Base-by-base conservation (phyloP, 2,329 filamentous ascomycete genomes). In the Nectriaceae sp. region DNA sequence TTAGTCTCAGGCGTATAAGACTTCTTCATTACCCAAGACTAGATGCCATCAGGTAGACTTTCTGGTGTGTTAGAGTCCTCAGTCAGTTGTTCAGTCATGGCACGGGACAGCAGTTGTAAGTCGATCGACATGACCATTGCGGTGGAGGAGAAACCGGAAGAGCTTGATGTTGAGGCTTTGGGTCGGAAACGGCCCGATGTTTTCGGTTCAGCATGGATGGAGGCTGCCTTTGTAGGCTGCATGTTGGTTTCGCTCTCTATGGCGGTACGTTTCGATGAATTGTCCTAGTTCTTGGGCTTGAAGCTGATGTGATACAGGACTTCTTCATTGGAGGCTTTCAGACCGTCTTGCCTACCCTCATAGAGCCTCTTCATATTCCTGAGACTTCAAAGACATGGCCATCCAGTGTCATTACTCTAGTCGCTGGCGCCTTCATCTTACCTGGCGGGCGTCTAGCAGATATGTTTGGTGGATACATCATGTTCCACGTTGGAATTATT, bases 281-380 rank as follows among this genome's bases (percentile, higher is more conserved):
- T 29, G 20, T 18, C 20, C 21, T 40, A 26, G 21, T 5, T 19
- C 36, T 21, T 19, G 26, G 19, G 33, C 13, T 22, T 39, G 10
- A 11, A 26, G 10, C 21, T 43, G 16, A 50, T 26, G 22, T 20
- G 36, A 33, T 18, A 31, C 2, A 82, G 75, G 87, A 90, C 66
- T 90, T 85, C 66, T 85, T 86, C 63, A 79, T 91, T 35, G 87
- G 85, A 44, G 88, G 89, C 15, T 92, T 90, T 63, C 79, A 77
- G 41, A 84, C 87, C 56, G 79, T 91, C 21, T 70, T 90, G 1
- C 88, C 88, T 1, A 81, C 80, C 0, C 68, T 93, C 11, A 74
- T 82, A 21, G 64, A 69, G 33, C 75, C 82, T 4, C 75, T 92
- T 6, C 52, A 83, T 41, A 90, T 92, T 40, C 82, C 87, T 0